Evolutionary conservation across 352 stramenopile genomes (phyloP), one percentile per base, ranked within the genome.

Genomic region (Thalassiosira exigua): DNA sequence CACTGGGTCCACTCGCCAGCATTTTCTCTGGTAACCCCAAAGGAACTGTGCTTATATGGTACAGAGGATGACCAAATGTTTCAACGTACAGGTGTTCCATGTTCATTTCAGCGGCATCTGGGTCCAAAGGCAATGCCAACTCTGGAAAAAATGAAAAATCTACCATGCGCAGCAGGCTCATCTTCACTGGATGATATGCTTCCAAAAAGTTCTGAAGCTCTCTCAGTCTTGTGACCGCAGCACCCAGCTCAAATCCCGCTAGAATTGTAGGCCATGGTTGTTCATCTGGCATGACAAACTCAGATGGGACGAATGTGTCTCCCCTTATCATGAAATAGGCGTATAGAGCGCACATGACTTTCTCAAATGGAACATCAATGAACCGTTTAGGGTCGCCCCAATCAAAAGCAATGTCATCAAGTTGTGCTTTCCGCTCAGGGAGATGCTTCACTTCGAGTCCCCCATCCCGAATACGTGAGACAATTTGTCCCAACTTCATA

Each of bases 111-210:
- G 84, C 79, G 21, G 79, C 69, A 70, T 90, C 74, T 58, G 84
- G 86, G 81, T 92, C 83, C 29, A 92, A 71, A 57, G 86, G 86
- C 9, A 87, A 30, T 30, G 85, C 84, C 50, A 92, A 70, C 22
- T 84, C 83, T 26, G 84, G 83, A 52, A 94, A 92, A 82, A 90
- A 94, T n/a, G 86, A 68, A 75, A 94, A 94, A 57, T 94, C 84
- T 50, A 94, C 81, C 79, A 90, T 89, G 32, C 84, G 61, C 17
- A 94, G 70, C 11, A 94, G 54, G 32, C 69, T 82, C 68, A 92
- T 85, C 73, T 93, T 94, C 58, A 91, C 83, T 36, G 85, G 73
- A 71, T 94, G 87, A 52, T 91, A 91, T 42, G 86, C 79, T 71
- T 92, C 80, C 21, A 94, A 80, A 53, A 93, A 90, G 61, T 91